Evolutionary conservation across 164 flowering plant genomes (phyloP), one percentile per base, ranked within the genome.

Genomic region (Malania oleifera): DNA sequence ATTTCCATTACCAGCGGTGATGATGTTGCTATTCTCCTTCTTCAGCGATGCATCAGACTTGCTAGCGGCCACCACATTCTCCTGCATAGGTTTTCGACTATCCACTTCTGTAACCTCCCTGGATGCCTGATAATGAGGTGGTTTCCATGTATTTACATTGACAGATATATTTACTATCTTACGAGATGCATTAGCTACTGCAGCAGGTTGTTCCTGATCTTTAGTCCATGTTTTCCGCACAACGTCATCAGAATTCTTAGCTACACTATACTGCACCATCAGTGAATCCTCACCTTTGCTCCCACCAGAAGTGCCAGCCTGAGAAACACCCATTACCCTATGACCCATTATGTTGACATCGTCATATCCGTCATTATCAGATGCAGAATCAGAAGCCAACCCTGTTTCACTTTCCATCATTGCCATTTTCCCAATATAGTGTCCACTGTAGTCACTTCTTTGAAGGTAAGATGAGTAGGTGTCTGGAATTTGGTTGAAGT

Each of bases 131-230:
- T 73, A 78, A 56, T 80, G 80, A 52, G 82, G 75, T 57, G 86
- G 86, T 72, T 80, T 87, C 95, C 89, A 78, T 24, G 81, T 73
- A 74, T 83, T 85, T 41, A 76, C 84, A 76, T 80, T 80, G 38
- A 69, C 82, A 40, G 88, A 77, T 20, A 75, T 73, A 61, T 80
- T 80, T 51, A 68, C 80, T 49, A 75, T 72, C 77, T 84, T 80
- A 39, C 60, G 80, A n/a, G 90, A 72, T 53, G 75, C 51, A 46
- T 70, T 77, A 50, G 76, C 64, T 10, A 52, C 66, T 31, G 67
- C 47, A 41, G 47, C 60, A 68, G 76, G 67, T 40, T 68, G 70
- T 65, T 57, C 78, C 74, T 74, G 74, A 38, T 76, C 81, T 55
- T 63, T 76, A 53, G 51, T 66, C 66, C 75, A 45, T 38, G 68